These are phyloP conservation scores for Sclerotiophoma versabilis DNA, from an alignment of 2,329 filamentous ascomycete genomes.

Conservation along the genomic window DNA sequence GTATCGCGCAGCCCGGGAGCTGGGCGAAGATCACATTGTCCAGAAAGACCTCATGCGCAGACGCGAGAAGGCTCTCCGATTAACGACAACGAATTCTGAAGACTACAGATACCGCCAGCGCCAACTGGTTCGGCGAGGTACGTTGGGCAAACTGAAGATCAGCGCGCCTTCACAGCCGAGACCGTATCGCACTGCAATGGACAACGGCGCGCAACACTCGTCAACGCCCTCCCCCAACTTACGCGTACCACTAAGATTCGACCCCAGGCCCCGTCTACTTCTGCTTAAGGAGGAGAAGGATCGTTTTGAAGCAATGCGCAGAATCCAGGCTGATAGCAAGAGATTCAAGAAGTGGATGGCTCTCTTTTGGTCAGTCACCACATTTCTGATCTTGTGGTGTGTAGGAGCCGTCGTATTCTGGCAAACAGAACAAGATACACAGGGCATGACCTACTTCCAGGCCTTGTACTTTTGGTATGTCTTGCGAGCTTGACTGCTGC, in stretches of 20 bases:
- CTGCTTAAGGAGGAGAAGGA: conserved; percentile 66
- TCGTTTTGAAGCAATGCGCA: conserved; percentile 82
- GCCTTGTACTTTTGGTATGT: conserved; percentile 83
- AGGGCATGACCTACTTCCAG: conserved; percentile 75
- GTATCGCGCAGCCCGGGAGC: conserved; percentile 67
- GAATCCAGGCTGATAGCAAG: conserved; percentile 72
- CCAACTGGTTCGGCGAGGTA: conserved; percentile 30
- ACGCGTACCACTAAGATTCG: conserved; percentile 13
- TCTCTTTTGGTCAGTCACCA: conserved; percentile 69
- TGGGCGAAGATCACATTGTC: conserved; percentile 69
- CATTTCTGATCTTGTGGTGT: conserved; percentile 80
- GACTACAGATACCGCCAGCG: conserved; percentile 53
- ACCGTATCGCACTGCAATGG: conserved; percentile 31
- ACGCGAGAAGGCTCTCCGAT: conserved; percentile 61
- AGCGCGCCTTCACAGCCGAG: conserved; percentile 35
- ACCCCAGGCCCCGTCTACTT: conserved; percentile 56
- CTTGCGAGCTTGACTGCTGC: neutral
- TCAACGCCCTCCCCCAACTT: conserved; percentile 7
- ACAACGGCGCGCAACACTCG: conserved; percentile 16
- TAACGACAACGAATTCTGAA: conserved; percentile 61
- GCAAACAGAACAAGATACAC: conserved; percentile 61
- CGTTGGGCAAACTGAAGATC: conserved; percentile 27
- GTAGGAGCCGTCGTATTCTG: conserved; percentile 80
- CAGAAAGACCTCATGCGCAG: conserved; percentile 64
- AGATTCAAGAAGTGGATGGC: conserved; percentile 76